Conservation (phyloP, 306 rosid genomes). For the Oemleria cerasiformis region DNA sequence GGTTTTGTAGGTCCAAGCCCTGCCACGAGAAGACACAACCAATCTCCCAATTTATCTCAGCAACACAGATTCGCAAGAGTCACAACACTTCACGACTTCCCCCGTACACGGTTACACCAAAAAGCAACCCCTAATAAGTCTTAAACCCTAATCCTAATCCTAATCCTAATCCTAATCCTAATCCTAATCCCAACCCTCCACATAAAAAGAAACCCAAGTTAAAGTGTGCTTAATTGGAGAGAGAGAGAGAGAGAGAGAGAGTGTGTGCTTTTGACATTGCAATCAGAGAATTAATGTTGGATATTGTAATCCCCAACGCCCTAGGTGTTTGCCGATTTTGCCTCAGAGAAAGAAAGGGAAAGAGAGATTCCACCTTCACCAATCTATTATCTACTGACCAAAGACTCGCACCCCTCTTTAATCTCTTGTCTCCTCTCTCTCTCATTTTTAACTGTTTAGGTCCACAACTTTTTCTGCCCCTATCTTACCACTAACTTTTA, state of each 20-base stretch:
- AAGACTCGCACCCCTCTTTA: conserved; percentile 9
- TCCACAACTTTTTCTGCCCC: conserved; percentile 29
- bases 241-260: neutral
- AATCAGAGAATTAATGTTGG: no score
- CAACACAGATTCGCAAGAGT: neutral
- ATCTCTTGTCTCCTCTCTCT: neutral
- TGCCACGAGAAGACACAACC: conserved; percentile 46
- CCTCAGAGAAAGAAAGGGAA: neutral
- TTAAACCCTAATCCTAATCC: no score
- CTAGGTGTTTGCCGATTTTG: neutral
- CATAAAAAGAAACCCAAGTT: neutral
- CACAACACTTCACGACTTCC: conserved; percentile 34
- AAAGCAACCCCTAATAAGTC: neutral
- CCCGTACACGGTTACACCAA: neutral
- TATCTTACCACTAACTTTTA: neutral
- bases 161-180: no score
- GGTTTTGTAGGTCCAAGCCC: conserved; percentile 27
- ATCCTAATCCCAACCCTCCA: no score
- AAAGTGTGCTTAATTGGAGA: neutral
- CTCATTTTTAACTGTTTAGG: conserved; percentile 31
- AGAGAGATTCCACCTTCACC: conserved; percentile 10
- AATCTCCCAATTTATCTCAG: conserved; percentile 16
- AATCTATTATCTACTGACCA: neutral
- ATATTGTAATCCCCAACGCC: no score
- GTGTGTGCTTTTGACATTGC: neutral